These are phyloP conservation scores for Capronia epimyces DNA, from an alignment of 2,329 filamentous ascomycete species.

Conservation along the genomic window DNA sequence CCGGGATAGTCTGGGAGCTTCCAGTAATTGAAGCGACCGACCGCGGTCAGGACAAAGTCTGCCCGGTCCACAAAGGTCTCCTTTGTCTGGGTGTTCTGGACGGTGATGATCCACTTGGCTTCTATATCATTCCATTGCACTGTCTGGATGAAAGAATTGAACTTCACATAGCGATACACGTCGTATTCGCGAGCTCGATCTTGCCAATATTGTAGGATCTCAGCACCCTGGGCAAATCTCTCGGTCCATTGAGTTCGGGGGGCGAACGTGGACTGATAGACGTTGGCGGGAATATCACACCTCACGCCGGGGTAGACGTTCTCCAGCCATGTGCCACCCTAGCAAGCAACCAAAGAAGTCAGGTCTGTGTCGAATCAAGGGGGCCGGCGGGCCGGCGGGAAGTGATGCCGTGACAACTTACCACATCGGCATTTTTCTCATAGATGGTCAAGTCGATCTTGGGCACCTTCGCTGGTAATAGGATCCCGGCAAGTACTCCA, in stretches of 20 bases:
- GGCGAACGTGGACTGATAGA: slow-evolving; percentile 29
- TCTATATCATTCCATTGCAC: slow-evolving; percentile 50
- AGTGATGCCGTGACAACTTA: slow-evolving; percentile 17
- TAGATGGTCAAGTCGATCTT: slow-evolving; percentile 26
- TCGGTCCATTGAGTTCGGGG: slow-evolving; percentile 27
- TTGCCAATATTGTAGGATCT: slow-evolving; percentile 28
- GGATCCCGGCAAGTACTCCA: slow-evolving; percentile 37
- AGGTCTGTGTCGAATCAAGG: background rate
- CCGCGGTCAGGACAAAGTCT: slow-evolving; percentile 54
- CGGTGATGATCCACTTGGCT: slow-evolving; percentile 29
- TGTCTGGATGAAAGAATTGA: slow-evolving; percentile 51
- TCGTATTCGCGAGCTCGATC: slow-evolving; percentile 25
- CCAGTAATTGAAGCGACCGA: slow-evolving; percentile 47
- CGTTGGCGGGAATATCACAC: slow-evolving; percentile 28
- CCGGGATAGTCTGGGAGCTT: slow-evolving; percentile 29
- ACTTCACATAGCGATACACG: slow-evolving; percentile 53
- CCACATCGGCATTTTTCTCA: slow-evolving; percentile 32
- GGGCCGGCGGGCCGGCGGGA: background rate
- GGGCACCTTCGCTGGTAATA: slow-evolving; percentile 28
- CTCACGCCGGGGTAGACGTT: slow-evolving; percentile 32
- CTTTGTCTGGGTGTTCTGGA: slow-evolving; percentile 13
- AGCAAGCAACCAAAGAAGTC: slow-evolving; percentile 18
- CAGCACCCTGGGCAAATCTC: slow-evolving; percentile 23
- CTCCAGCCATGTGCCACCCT: slow-evolving; percentile 34
- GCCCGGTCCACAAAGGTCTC: slow-evolving; percentile 32